Base-by-base conservation (phyloP, 805 yeast species). In the Teunomyces cretensis region DNA sequence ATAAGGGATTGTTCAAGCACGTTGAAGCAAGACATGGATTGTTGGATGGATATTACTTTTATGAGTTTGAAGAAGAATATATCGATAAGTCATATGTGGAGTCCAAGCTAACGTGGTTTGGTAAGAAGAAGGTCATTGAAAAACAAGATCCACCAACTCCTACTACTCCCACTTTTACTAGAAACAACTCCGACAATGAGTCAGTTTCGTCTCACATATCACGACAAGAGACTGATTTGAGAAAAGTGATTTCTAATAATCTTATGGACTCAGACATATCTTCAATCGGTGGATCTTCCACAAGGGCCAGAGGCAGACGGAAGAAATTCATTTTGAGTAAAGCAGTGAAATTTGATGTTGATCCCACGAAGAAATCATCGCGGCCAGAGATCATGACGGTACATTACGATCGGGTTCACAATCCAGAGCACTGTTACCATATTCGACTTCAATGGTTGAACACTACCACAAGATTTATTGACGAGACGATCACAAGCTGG, bases 371-470 rank as follows among this genome's bases (percentile, higher is more conserved):
- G 2, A 75, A 81, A 48, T 88, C 97, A 0, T 82, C 81, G 62
- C 79, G 90, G 45, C 85, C 86, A 0, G 99, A 94, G 54, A 64
- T 83, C 2, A 72, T 90, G 37, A 81, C 82, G 5, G 89, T 94
- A 1, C 97, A 92, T 64, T 88, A 88, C 57, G 99, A 94, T 60
- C 76, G 84, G 36, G 91, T 91, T 2, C 97, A 90, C 61, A 92
- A 91, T 58, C 97, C 97, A 0, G 92, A 87, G 53, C 96, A 91
- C 56, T 91, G 97, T 59, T 94, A 84, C 68, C 98, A 92, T 58
- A 77, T 94, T 27, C 73, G 96, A 39, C 63, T 92, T 11, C 97
- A 94, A 60, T 94, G 99, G 99, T 68, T 92, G 27, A 88, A 86
- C 48, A 83, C 96, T 0, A 89, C 98, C 0, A 86, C 96, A 2